A percentile compares a stretch with the other conserved stretches of the same genome.
Conservation (phyloP, 1,284 basidiomycete genomes). For the Ganoderma lucidum region DNA sequence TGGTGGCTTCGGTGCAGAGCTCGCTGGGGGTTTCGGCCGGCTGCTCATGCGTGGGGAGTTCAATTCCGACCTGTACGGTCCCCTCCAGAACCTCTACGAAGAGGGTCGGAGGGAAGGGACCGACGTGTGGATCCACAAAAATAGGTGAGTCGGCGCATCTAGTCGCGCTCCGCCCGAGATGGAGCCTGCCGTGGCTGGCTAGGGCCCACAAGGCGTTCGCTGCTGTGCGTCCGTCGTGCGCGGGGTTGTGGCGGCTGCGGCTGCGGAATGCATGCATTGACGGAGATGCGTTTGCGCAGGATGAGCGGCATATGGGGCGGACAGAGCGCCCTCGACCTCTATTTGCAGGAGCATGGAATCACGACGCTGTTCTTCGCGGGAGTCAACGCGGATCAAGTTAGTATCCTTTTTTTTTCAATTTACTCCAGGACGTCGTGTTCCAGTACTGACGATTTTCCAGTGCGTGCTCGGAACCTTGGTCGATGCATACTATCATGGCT, state of each 20-base stretch:
- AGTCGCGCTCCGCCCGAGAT: not conserved
- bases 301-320: slow-evolving; percentile 76
- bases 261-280: not conserved
- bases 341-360: slow-evolving; percentile 68
- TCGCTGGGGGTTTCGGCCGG: slow-evolving; percentile 63
- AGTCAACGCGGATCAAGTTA: slow-evolving; percentile 74
- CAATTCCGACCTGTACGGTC: slow-evolving; percentile 67
- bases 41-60: slow-evolving; percentile 66
- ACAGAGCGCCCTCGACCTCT: slow-evolving; percentile 65
- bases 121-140: slow-evolving; percentile 79
- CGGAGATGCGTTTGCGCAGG: slow-evolving; percentile 42
- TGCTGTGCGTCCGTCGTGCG: not conserved
- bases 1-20: slow-evolving; percentile 64
- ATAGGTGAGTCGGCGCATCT: slow-evolving; percentile 50
- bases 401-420: slow-evolving; percentile 7
- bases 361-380: slow-evolving; percentile 69
- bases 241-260: not conserved
- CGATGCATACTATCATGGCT: slow-evolving; percentile 70
- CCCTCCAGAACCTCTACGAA: slow-evolving; percentile 62
- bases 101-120: slow-evolving; percentile 61
- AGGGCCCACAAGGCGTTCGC: not conserved
- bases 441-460: slow-evolving; percentile 40
- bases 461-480: slow-evolving; percentile 72
- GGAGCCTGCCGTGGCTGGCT: not conserved
- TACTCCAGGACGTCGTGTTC: not conserved